Evolutionary conservation across 306 rosid genomes (phyloP).

Genomic region (Aeschynomene evenia): DNA sequence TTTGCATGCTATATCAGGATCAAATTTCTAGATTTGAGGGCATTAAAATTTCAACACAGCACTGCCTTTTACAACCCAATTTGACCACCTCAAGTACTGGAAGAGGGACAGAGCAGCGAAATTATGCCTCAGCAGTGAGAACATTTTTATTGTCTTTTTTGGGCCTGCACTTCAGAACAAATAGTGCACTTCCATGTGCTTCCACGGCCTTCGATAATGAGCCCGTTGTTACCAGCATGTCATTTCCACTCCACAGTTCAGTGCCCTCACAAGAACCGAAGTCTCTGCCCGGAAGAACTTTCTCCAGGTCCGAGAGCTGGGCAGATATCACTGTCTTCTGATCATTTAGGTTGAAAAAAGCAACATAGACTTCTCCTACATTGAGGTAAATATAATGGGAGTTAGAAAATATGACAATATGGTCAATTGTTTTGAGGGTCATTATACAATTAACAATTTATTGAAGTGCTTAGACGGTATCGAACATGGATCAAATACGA

Average conservation of each 20-base stretch:
- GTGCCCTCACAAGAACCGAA: slow-evolving; percentile 51
- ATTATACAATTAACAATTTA: neutral
- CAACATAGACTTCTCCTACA: slow-evolving; percentile 71
- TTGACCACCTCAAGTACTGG: neutral
- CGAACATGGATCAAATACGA: no score
- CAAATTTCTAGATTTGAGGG: no score
- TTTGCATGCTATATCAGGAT: no score
- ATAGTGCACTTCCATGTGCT: slow-evolving; percentile 60
- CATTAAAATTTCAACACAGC: no score
- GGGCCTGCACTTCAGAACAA: slow-evolving; percentile 49
- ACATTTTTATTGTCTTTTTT: neutral
- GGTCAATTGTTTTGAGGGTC: neutral
- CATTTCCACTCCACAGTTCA: slow-evolving; percentile 67
- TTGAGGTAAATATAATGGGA: neutral
- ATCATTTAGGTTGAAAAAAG: slow-evolving; percentile 70
- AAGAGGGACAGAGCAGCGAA: neutral
- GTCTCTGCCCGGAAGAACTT: slow-evolving; percentile 42
- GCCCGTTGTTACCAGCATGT: slow-evolving; percentile 23
- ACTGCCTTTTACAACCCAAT: no score
- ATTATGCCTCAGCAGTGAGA: neutral
- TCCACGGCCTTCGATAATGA: slow-evolving; percentile 46
- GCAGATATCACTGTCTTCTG: slow-evolving; percentile 45
- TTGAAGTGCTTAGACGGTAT: neutral
- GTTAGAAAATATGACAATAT: neutral
- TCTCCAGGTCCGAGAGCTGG: slow-evolving; percentile 53